Conservation (phyloP, 2,329 filamentous ascomycete species). For the Colletotrichum sidae region DNA sequence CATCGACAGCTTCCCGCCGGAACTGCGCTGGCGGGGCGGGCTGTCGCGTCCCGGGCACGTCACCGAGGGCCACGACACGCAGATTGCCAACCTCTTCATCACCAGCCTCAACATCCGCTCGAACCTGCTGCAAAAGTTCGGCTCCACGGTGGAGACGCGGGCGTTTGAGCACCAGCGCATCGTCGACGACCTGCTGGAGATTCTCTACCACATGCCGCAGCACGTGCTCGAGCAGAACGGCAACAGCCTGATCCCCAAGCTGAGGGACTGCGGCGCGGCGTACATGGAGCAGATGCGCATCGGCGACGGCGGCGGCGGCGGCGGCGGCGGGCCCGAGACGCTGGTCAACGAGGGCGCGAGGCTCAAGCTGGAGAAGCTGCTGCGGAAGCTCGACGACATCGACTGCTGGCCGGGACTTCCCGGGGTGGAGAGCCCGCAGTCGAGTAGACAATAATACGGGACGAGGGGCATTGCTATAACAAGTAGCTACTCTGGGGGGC, state of each 20-base stretch:
- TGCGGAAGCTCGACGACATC: slow-evolving; percentile 46
- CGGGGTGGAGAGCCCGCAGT: slow-evolving; percentile 16
- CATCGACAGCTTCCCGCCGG: slow-evolving; percentile 46
- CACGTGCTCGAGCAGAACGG: slow-evolving; percentile 49
- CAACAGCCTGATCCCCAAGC: slow-evolving; percentile 48
- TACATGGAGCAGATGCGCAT: slow-evolving; percentile 44
- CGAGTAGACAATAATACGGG: slow-evolving; percentile 10
- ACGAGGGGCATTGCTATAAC: too few species aligned
- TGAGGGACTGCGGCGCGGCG: slow-evolving; percentile 50
- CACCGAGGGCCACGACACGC: slow-evolving; percentile 50
- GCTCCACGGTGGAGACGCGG: slow-evolving; percentile 29
- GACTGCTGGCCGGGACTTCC: slow-evolving; percentile 45
- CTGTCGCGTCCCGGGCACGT: slow-evolving; percentile 44
- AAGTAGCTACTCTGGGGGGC: too few species aligned
- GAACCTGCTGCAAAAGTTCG: slow-evolving; percentile 49
- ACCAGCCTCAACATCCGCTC: slow-evolving; percentile 51
- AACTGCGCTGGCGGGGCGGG: slow-evolving; percentile 51
- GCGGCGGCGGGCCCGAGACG: slow-evolving; percentile 24
- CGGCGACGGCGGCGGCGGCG: slow-evolving; percentile 9
- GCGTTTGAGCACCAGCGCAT: slow-evolving; percentile 45
- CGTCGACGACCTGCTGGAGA: slow-evolving; percentile 50
- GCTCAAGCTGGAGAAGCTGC: slow-evolving; percentile 44
- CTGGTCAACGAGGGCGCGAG: slow-evolving; percentile 32
- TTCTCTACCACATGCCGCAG: slow-evolving; percentile 48
- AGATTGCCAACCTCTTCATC: slow-evolving; percentile 51